Base-by-base conservation (phyloP, 202 grass and related monocot genomes). In the Hordeum pubiflorum region DNA sequence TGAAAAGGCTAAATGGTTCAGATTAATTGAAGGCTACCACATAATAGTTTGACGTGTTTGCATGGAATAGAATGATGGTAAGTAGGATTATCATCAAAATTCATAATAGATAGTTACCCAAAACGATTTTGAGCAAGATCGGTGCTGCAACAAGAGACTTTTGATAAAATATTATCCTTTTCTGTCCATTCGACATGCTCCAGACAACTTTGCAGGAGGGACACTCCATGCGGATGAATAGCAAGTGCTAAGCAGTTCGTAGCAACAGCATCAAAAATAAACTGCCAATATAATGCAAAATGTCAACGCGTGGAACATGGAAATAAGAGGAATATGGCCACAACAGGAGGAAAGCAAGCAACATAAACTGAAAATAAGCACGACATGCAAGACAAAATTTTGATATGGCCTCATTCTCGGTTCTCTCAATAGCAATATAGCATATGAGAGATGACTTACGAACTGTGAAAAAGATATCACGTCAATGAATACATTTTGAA, bases 101-200 rank as follows among this genome's bases (percentile, higher is more conserved):
- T 71, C 5, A 31, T 9, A 33, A 72, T 31, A 58, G 65, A 63
- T 72, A 9, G 40, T 72, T 89, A 92, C 90, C 90, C 90, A 17
- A 46, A 75, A 48, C 63, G 33, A 79, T 92, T 79, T 75, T 81
- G 72, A 75, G 90, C 84, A 78, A 92, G 80, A 17, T 78, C n/a
- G 3, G 55, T 4, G 20, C 80, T 86, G 8, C 60, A 46, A 20
- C 23, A 34, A 3, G 58, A 80, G 6, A 92, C n/a, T 78, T 67
- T 17, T 1, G 46, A 72, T 14, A 81, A 76, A 52, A 92, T 50
- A 9, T 80, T 38, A 62, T 85, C 40, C 18, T 23, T 85, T 82
- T 76, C n/a, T 12, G 40, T 32, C 59, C 6, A 3, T 10, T 18
- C 39, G 8, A n/a, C 12, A 18, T 17, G 14, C 5, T 60, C 74